Conservation (phyloP, 106 monocot genomes). For the Platanthera zijinensis region DNA sequence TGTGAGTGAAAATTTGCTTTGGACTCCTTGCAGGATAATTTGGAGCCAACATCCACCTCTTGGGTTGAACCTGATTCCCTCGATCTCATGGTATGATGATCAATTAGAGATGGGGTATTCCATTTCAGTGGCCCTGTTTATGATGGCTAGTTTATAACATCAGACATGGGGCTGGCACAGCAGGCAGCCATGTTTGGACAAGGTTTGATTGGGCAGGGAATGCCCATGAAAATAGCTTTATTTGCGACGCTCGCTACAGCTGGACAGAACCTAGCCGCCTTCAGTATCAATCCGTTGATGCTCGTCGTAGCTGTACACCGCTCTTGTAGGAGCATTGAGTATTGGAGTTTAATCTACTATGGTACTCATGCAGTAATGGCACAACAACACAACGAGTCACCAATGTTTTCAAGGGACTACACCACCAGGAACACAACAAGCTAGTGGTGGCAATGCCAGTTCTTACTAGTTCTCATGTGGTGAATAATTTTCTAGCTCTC, state of each 20-base stretch:
- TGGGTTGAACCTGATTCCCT: slow-evolving; percentile 34
- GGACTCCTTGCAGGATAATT: slow-evolving; percentile 43
- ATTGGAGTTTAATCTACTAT: slow-evolving; percentile 9
- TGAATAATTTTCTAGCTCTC: too few species aligned
- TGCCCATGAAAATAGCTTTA: slow-evolving; percentile 51
- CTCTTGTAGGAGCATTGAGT: slow-evolving; percentile 52
- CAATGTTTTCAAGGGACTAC: too few species aligned
- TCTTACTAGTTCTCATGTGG: too few species aligned
- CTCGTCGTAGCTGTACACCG: slow-evolving; percentile 68
- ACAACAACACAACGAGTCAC: too few species aligned
- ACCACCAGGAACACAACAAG: too few species aligned
- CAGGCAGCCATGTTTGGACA: too few species aligned
- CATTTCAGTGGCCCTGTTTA: slow-evolving; percentile 33
- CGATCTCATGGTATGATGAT: slow-evolving; percentile 49
- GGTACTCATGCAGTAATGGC: not conserved
- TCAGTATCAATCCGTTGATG: slow-evolving; percentile 51
- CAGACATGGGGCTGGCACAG: too few species aligned
- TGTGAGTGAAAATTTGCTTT: not conserved
- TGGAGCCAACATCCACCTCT: slow-evolving; percentile 31
- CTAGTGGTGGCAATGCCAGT: too few species aligned
- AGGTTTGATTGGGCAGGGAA: too few species aligned
- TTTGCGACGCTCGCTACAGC: slow-evolving; percentile 70
- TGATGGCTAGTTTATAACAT: too few species aligned
- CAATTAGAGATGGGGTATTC: slow-evolving; percentile 66
- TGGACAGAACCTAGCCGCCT: slow-evolving; percentile 51